phyloP scores from a whole-genome alignment of 192 early-diverging fungal genomes.

The Obelidium mucronatum region DNA sequence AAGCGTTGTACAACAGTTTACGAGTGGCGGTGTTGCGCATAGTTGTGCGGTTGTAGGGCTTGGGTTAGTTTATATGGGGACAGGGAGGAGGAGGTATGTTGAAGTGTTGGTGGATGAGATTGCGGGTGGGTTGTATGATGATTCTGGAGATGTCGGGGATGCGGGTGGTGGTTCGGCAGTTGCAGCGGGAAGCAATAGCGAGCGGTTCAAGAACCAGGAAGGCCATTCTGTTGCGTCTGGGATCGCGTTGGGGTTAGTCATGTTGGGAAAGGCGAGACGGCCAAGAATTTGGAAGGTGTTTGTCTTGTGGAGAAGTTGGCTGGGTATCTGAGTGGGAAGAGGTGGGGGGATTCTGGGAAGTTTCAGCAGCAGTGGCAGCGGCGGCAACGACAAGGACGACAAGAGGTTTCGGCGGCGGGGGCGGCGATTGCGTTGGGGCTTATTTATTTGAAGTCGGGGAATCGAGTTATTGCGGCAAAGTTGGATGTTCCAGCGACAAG shows the following conservation, averaged over 20 bases:
- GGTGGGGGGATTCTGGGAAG: not conserved
- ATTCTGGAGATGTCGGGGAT: slow-evolving; percentile 1
- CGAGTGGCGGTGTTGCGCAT: slow-evolving; percentile 69
- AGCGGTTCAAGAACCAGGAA: slow-evolving; percentile 31
- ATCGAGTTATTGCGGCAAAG: slow-evolving; percentile 66
- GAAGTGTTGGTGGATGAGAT: slow-evolving; percentile 81
- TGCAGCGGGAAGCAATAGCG: not conserved
- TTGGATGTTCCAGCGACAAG: slow-evolving; percentile 66
- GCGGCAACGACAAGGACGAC: slow-evolving; percentile 2
- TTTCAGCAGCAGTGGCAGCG: slow-evolving; percentile 21
- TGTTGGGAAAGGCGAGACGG: slow-evolving; percentile 64
- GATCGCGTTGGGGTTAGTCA: slow-evolving; percentile 84
- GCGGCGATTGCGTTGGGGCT: slow-evolving; percentile 84
- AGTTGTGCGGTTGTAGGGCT: slow-evolving; percentile 77
- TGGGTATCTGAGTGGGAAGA: slow-evolving; percentile 28
- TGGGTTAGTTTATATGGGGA: slow-evolving; percentile 77
- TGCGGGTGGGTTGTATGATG: slow-evolving; percentile 40
- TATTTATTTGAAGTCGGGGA: slow-evolving; percentile 83
- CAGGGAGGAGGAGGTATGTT: slow-evolving; percentile 72
- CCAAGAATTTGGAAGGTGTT: slow-evolving; percentile 20
- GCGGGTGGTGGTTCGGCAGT: not conserved
- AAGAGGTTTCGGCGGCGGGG: slow-evolving; percentile 64
- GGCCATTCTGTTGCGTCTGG: slow-evolving; percentile 61
- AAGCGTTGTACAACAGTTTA: not conserved
- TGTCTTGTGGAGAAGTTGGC: slow-evolving; percentile 41